Conservation (phyloP, 2,329 filamentous ascomycete species). For the Clonostachys rhizophaga region DNA sequence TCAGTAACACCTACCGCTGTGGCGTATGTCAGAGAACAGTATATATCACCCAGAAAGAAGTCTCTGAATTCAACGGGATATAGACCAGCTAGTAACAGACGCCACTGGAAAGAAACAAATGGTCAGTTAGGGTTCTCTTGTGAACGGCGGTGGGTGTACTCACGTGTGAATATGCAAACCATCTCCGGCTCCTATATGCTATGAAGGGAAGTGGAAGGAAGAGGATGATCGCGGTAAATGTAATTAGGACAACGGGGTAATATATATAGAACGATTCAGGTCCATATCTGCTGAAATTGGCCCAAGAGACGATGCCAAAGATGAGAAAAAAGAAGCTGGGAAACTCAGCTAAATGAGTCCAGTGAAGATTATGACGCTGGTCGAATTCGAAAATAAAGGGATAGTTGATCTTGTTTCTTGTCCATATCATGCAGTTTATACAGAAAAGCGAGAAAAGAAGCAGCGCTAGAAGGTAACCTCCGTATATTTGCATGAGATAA, state of each 20-base stretch:
- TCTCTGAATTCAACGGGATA: constrained; percentile 96
- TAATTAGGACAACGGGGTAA: constrained; percentile 79
- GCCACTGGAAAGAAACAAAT: constrained; percentile 55
- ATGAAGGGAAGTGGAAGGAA: constrained; percentile 72
- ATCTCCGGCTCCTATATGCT: constrained; percentile 72
- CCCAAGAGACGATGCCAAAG: constrained; percentile 77
- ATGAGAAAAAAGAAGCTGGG: constrained; percentile 79
- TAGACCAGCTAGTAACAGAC: constrained; percentile 76
- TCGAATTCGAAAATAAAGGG: constrained; percentile 97
- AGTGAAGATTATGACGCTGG: constrained; percentile 78
- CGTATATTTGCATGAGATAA: constrained; percentile 86
- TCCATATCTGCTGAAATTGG: constrained; percentile 76
- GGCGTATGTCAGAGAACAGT: constrained; percentile 89
- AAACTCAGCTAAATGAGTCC: constrained; percentile 82
- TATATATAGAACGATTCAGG: constrained; percentile 70
- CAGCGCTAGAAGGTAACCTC: constrained; percentile 82
- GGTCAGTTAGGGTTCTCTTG: not conserved
- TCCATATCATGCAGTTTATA: constrained; percentile 80
- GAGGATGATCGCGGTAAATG: constrained; percentile 60
- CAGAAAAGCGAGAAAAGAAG: constrained; percentile 81
- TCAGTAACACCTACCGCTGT: constrained; percentile 62
- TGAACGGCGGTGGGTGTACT: constrained; percentile 23
- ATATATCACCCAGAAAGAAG: constrained; percentile 97
- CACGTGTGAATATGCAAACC: constrained; percentile 88
- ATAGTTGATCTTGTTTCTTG: constrained; percentile 85